A percentile compares a stretch with the other conserved stretches of the same genome.
phyloP scores from a whole-genome alignment of 2,329 filamentous ascomycete genomes.

The Talaromyces sp. region DNA sequence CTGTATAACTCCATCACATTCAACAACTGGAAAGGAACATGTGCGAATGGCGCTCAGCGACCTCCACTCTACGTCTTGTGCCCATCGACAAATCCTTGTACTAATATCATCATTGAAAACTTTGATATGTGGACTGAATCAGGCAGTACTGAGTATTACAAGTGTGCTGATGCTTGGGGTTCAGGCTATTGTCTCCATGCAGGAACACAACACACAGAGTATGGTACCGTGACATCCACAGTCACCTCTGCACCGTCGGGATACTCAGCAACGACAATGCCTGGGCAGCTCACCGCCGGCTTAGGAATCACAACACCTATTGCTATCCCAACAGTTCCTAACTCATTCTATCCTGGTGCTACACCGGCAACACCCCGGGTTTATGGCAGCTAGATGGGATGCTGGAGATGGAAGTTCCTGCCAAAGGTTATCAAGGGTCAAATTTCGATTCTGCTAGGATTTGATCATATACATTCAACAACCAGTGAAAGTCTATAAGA shows the following conservation, averaged over 20 bases:
- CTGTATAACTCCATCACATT: conserved; percentile 15
- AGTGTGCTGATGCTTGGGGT: conserved; percentile 17
- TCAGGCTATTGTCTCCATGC: conserved; percentile 12
- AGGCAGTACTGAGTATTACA: conserved; percentile 15
- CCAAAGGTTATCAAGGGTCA: too few relatives aligned
- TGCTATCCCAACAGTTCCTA: conserved; percentile 17
- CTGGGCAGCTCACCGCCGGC: conserved; percentile 9
- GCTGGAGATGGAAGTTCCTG: too few relatives aligned
- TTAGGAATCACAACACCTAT: conserved; percentile 15
- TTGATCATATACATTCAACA: neutral
- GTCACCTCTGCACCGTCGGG: conserved; percentile 12
- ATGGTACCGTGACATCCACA: conserved; percentile 14
- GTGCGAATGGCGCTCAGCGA: conserved; percentile 11
- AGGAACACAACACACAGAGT: conserved; percentile 12
- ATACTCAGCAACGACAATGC: conserved; percentile 17
- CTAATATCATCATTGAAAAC: conserved; percentile 14
- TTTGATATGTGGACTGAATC: conserved; percentile 17
- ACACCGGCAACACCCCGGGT: conserved; percentile 13
- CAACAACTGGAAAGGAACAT: conserved; percentile 17
- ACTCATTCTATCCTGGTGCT: conserved; percentile 13
- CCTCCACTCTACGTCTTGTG: conserved; percentile 14
- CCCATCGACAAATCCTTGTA: conserved; percentile 15
- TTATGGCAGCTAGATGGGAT: conserved; percentile 5
- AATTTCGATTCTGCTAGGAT: neutral
- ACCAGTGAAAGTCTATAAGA: neutral